Conservation (phyloP, 2,329 filamentous ascomycete genomes). For the Alternaria consortialis region DNA sequence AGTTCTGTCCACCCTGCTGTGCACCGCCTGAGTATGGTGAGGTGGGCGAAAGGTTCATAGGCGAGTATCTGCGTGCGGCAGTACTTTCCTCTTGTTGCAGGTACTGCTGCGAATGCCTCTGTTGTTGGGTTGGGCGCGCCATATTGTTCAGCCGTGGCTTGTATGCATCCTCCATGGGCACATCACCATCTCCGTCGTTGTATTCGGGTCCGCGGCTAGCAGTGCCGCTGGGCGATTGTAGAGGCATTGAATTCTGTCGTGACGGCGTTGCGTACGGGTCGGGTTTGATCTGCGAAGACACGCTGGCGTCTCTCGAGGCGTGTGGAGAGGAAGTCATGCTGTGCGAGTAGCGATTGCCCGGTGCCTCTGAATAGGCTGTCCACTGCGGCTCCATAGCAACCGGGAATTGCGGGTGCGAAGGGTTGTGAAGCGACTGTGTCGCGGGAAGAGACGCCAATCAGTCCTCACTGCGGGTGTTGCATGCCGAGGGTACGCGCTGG, state of each 20-base stretch:
- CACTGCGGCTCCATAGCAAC: conserved; percentile 51
- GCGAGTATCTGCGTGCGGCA: conserved; percentile 91
- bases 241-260: conserved; percentile 49
- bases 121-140: conserved; percentile 72
- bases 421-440: conserved; percentile 28
- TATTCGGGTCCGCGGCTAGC: conserved; percentile 47
- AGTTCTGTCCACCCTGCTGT: conserved; percentile 57
- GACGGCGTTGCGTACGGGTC: conserved; percentile 49
- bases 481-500: conserved; percentile 44
- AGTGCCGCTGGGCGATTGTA: conserved; percentile 46
- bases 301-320: conserved; percentile 41
- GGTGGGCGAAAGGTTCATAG: conserved; percentile 89
- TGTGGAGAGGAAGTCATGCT: conserved; percentile 48
- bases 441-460: conserved; percentile 49
- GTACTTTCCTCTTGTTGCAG: conserved; percentile 77
- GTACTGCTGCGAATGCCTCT: conserved; percentile 79
- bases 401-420: conserved; percentile 13
- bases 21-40: conserved; percentile 77
- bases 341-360: conserved; percentile 49
- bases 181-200: conserved; percentile 52
- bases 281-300: conserved; percentile 46
- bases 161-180: conserved; percentile 20
- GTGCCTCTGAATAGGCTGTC: conserved; percentile 48
- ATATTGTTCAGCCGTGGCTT: conserved; percentile 18
- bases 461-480: conserved; percentile 40